Base-by-base conservation (phyloP, 1,284 basidiomycete genomes). In the Fomitopsis schrenkii region DNA sequence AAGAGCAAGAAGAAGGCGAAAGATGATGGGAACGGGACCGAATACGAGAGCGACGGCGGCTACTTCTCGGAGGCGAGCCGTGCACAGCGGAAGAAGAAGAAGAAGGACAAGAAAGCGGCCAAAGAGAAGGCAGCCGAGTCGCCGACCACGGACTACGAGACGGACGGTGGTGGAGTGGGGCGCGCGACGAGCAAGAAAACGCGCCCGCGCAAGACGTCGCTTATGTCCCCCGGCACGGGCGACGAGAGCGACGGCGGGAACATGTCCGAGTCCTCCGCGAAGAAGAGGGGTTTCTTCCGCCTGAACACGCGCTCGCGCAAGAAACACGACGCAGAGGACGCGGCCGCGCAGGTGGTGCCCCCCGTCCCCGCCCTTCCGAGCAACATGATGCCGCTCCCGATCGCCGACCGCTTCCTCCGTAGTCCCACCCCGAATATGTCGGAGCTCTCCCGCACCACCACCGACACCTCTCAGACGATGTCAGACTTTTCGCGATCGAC, bases 381-480 rank as follows among this genome's bases (percentile, higher is more conserved):
- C 1, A 67, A 80, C 10, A 66, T 73, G 4, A 40, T 38, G 52
- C 52, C 52, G 7, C 75, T 83, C 12, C 84, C 83, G 22, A 84
- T 84, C 61, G 82, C 83, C 3, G 80, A 77, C n/a, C 72, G 73
- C 61, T 86, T 82, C 67, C 79, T 79, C 7, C 82, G 71, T 15
- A 65, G 67, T 38, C 63, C 61, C 8, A 66, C 65, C 8, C 65
- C 71, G 28, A 44, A 46, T 30, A 52, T 60, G 38, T 38, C 55
- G 46, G 48, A 64, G n/a, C 22, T 54, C 8, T 22, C 52, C 17
- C 52, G 52, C 36, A 54, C 35, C n/a, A 38, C 9, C 5, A 36
- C 52, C 35, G 52, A 54, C 14, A 54, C 52, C 14, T 54, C 52
- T 10, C 52, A 22, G 5, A 54, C 35, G 5, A 15, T 33, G 36